Evolutionary conservation across 495 filamentous ascomycete species (phyloP), one percentile per base, ranked within the genome.

Genomic region (Aspergillus indologenus): DNA sequence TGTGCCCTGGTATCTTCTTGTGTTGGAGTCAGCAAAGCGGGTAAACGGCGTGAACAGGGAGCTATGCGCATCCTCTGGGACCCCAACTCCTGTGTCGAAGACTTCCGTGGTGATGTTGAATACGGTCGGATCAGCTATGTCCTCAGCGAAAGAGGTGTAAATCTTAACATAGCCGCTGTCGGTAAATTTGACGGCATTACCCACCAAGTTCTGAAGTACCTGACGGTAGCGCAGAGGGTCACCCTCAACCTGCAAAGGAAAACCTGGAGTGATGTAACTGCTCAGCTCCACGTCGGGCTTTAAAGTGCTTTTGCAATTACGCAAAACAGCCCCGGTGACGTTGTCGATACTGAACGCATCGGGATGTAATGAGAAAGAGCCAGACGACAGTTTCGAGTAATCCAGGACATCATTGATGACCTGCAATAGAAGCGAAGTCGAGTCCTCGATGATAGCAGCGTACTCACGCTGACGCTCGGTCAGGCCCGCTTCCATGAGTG

Each of bases 371-470:
- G 86, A 88, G 64, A 96, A 96, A 45, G 90, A 88, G 4, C 90
- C 91, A 12, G 87, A 89, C 59, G 93, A 92, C 18, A 96, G 83
- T 65, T 95, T 96, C 2, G 90, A 92, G 61, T 93, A 87, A 67
- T 95, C 91, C 3, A 96, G 76, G 42, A 94, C 92, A 62, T 96
- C 90, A 58, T 96, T 95, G 70, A 96, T 94, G 21, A 96, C 87
- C 3, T 88, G 89, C 19, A 96, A 72, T n/a, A 96, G 73, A 2
- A 87, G 83, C 53, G 91, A 91, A 0, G 86, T 90, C 0, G 90
- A 94, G 19, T 89, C 81, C 61, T 91, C 85, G 26, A 96, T 87
- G 59, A 90, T 91, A 45, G 89, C 85, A 0, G 88, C 84, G 54
- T 83, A 90, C 43, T 94, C 90, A 21, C 78, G 76, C 64, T 93